phyloP scores from a whole-genome alignment of 2,329 filamentous ascomycete genomes.

The Clarireedia homoeocarpa region DNA sequence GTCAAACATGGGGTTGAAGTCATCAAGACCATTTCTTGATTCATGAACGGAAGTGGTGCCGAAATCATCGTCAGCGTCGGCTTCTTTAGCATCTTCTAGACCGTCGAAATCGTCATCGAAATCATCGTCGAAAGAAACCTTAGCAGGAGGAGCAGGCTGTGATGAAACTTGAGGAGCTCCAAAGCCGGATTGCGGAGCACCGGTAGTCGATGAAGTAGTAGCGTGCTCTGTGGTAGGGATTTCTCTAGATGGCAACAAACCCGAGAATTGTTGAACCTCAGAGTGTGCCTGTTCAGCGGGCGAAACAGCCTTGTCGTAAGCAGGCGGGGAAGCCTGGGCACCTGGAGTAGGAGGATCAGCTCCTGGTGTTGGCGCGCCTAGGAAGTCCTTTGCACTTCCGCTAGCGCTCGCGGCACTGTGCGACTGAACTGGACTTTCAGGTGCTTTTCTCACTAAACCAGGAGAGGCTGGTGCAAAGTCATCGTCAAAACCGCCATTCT shows the following conservation, averaged over 20 bases:
- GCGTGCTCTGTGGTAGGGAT: slow-evolving; percentile 35
- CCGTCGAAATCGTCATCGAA: slow-evolving; percentile 72
- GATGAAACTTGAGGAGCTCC: slow-evolving; percentile 20
- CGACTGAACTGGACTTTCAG: slow-evolving; percentile 15
- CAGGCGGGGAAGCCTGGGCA: slow-evolving; percentile 50
- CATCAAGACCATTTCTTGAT: slow-evolving; percentile 56
- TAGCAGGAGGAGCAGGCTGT: slow-evolving; percentile 32
- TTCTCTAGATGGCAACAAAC: slow-evolving; percentile 46
- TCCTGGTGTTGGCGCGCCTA: slow-evolving; percentile 25
- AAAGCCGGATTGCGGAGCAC: slow-evolving; percentile 21
- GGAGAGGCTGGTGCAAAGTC: slow-evolving; percentile 65
- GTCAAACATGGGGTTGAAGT: slow-evolving; percentile 79
- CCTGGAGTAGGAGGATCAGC: slow-evolving; percentile 41
- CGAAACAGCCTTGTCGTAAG: slow-evolving; percentile 40
- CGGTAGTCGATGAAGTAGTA: slow-evolving; percentile 21
- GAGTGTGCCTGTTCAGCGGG: slow-evolving; percentile 39
- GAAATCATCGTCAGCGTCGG: slow-evolving; percentile 71
- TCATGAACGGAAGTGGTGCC: slow-evolving; percentile 55
- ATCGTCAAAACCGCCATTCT: slow-evolving; percentile 79
- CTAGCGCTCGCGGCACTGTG: slow-evolving; percentile 23
- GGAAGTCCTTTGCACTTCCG: slow-evolving; percentile 23
- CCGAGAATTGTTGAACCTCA: slow-evolving; percentile 42
- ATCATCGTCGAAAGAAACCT: slow-evolving; percentile 62
- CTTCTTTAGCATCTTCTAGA: slow-evolving; percentile 77
- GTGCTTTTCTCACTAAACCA: slow-evolving; percentile 21